A percentile compares a stretch with the other conserved stretches of the same genome.
These are phyloP conservation scores for Penicillium lividum DNA, from an alignment of 495 filamentous ascomycete species.

Conservation along the genomic window DNA sequence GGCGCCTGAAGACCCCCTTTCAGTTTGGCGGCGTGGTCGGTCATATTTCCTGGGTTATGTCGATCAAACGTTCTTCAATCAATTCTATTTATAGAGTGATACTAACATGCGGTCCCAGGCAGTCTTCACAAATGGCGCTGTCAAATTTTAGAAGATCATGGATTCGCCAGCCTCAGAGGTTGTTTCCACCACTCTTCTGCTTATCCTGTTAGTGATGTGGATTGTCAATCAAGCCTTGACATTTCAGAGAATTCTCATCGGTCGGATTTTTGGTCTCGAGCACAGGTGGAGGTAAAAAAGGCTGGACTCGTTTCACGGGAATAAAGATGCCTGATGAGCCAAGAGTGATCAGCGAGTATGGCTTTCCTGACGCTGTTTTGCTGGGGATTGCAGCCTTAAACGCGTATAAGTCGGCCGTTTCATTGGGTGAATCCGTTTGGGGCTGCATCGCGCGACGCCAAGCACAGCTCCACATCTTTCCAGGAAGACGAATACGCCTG, in stretches of 20 bases:
- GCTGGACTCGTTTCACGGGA: neutral
- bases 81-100: neutral
- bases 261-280: conserved; percentile 26
- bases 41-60: conserved; percentile 36
- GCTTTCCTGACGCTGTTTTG: too few species aligned
- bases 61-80: neutral
- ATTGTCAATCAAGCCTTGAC: conserved; percentile 26
- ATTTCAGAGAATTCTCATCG: conserved; percentile 28
- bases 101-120: conserved; percentile 16
- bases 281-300: conserved; percentile 19
- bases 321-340: conserved; percentile 9
- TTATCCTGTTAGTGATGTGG: conserved; percentile 26
- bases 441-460: neutral
- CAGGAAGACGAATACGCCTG: neutral
- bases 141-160: conserved; percentile 33
- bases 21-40: conserved; percentile 27
- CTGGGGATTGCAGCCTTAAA: too few species aligned
- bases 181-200: conserved; percentile 29
- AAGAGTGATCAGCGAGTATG: too few species aligned
- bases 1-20: conserved; percentile 22
- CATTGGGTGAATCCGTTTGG: neutral
- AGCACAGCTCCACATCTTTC: neutral
- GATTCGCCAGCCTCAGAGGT: conserved; percentile 31
- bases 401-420: neutral
- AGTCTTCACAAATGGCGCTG: conserved; percentile 35